Base-by-base conservation (phyloP, 2,329 filamentous ascomycete species). In the Raffaelea deltoideospora region DNA sequence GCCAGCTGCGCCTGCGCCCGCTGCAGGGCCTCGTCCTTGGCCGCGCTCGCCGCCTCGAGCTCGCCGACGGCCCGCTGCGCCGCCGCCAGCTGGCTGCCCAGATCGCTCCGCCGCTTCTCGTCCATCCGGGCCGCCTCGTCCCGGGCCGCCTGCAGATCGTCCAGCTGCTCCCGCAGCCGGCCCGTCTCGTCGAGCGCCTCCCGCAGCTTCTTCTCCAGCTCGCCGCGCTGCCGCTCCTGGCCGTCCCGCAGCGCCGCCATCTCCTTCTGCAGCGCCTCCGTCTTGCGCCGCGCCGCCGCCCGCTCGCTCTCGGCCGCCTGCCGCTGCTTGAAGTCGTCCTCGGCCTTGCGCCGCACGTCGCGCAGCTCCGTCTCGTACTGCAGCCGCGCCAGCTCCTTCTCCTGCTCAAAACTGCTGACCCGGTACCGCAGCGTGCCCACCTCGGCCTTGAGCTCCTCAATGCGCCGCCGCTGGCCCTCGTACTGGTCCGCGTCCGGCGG, bases 381-480 rank as follows among this genome's bases (percentile, higher is more conserved):
- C 14, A 94, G 65, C 10, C 75, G 68, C 33, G 76, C 65, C 48
- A 95, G 71, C 40, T 93, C 85, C 47, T 82, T 79, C 51, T 96
- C 88, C 47, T 94, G 84, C 49, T 88, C 87, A 37, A 83, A 63
- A 15, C 82, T 88, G 49, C 86, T 82, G 45, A 94, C 68, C 40
- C 88, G 84, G 59, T 95, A 98, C 43, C 78, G 79, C 35, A 95
- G 63, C 0, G 85, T 83, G 43, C 87, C 90, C 30, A 96, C 65
- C 56, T 95, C 85, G 2, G 88, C 84, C 51, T 88, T 87, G 20
- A 96, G 67, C 45, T 87, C 79, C 50, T 96, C 87, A 41, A 69
- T 71, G 26, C 62, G 61, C 38, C 60, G 65, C 34, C 65, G 62
- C 50, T 69, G 71, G 32, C 61, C 64, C 49, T 76, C 71, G 49